Evolutionary conservation across 2,329 filamentous ascomycete genomes (phyloP), one percentile per base, ranked within the genome.

Genomic region (Hymenoscyphus occultus): DNA sequence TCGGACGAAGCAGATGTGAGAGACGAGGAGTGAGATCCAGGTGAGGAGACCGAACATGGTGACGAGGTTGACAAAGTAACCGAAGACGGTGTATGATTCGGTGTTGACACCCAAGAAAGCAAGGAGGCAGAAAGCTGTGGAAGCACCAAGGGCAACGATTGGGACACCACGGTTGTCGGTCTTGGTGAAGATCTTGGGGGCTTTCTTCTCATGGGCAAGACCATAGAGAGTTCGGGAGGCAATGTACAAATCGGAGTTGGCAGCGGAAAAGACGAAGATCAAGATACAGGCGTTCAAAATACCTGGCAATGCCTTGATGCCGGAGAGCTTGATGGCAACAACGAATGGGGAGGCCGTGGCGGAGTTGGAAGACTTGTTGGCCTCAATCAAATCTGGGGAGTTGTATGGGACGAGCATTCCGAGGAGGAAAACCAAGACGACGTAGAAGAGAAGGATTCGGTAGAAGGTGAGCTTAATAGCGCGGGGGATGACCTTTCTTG

Each of bases 41-140:
- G 72, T 74, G 3, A 74, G 60, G 45, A 75, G 69, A 51, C 71
- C 71, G 59, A 73, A 73, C 61, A 73, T 69, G 12, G 71, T 74
- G 31, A 86, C 88, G 62, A 91, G 81, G 76, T 90, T 90, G 71
- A 87, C 82, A 74, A 92, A 89, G 86, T 89, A 92, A 60, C 80
- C 82, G 76, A 91, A 91, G 5, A 90, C 89, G 1, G 80, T 80
- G 39, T 84, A 81, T 16, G 87, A 88, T 19, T 81, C 83, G 70
- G 82, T 84, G 59, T 83, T 87, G n/a, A 72, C 67, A 57, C 88
- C 82, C 74, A 92, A 83, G 79, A 88, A 93, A 0, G 86, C 86
- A 3, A 93, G 81, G 5, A 88, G 80, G 28, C 86, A 86, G 71
- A 92, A 82, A 1, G 82, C 75, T 3, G 78, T 28, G 5, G 71